phyloP scores from a whole-genome alignment of 2,329 filamentous ascomycete genomes.

The Allantophomopsis lycopodina region DNA sequence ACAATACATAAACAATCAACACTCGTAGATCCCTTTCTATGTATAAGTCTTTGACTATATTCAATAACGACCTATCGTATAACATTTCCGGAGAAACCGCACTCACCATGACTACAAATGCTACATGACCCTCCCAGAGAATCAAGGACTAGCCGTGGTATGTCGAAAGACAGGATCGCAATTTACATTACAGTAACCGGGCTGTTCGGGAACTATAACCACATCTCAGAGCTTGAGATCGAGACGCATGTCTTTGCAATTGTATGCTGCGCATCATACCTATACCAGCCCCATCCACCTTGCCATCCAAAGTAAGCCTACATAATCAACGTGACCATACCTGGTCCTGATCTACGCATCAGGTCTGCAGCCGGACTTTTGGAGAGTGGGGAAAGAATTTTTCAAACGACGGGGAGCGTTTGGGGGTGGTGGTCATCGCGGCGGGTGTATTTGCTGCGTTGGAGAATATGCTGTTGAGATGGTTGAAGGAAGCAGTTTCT shows the following conservation, averaged over 20 bases:
- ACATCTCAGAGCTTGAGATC: constrained; percentile 5
- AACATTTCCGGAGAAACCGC: too few species aligned
- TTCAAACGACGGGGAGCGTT: constrained; percentile 19
- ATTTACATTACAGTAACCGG: constrained; percentile 2
- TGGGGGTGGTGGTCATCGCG: constrained; percentile 18
- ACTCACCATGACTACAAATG: too few species aligned
- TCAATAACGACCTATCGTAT: too few species aligned
- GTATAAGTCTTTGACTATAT: too few species aligned
- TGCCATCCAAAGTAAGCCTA: neutral
- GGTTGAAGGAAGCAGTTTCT: constrained; percentile 15
- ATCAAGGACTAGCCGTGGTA: constrained; percentile 7
- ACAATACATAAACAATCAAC: too few species aligned
- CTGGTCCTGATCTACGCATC: constrained; percentile 14
- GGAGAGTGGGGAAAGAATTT: constrained; percentile 22
- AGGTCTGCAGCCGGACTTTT: constrained; percentile 18
- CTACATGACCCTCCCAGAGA: too few species aligned
- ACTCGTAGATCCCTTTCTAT: too few species aligned
- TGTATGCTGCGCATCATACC: constrained; percentile 1
- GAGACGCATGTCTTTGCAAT: constrained; percentile 5
- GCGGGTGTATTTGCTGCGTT: constrained; percentile 18
- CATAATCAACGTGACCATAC: constrained; percentile 1
- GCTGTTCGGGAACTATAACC: constrained; percentile 7
- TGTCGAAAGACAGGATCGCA: constrained; percentile 1
- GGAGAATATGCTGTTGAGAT: constrained; percentile 11
- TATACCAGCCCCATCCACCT: neutral